Conservation (phyloP, 2,329 filamentous ascomycete species). For the Colletotrichum chlorophyti region DNA sequence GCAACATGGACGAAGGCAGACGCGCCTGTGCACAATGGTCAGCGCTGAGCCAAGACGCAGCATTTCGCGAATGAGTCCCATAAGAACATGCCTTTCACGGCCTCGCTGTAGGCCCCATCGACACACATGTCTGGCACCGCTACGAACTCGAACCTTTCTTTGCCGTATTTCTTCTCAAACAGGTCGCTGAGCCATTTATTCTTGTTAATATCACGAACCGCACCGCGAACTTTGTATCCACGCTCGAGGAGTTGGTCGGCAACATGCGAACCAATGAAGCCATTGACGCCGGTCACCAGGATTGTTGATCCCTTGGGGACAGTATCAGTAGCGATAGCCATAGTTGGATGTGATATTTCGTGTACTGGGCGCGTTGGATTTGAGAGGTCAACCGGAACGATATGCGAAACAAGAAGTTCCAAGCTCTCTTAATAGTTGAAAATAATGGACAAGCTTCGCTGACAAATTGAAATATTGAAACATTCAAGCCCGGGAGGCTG, state of each 20-base stretch:
- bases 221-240: slow-evolving; percentile 46
- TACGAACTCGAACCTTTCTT: slow-evolving; percentile 40
- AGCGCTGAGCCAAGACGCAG: slow-evolving; percentile 5
- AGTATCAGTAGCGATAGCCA: neutral
- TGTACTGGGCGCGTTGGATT: too few species aligned
- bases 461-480: too few species aligned
- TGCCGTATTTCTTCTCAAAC: slow-evolving; percentile 40
- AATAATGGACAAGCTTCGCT: too few species aligned
- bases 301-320: slow-evolving; percentile 27
- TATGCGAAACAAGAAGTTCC: too few species aligned
- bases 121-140: slow-evolving; percentile 40
- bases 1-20: slow-evolving; percentile 46
- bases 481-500: too few species aligned
- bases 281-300: slow-evolving; percentile 49
- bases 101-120: slow-evolving; percentile 34
- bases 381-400: too few species aligned
- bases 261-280: slow-evolving; percentile 48
- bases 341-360: neutral
- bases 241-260: slow-evolving; percentile 40
- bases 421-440: too few species aligned
- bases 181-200: slow-evolving; percentile 34
- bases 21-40: slow-evolving; percentile 31
- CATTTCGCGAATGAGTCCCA: too few species aligned
- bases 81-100: slow-evolving; percentile 32
- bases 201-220: slow-evolving; percentile 41